Evolutionary conservation across 257 asterid genomes (phyloP).

Genomic region (Nicotiana obtusifolia): DNA sequence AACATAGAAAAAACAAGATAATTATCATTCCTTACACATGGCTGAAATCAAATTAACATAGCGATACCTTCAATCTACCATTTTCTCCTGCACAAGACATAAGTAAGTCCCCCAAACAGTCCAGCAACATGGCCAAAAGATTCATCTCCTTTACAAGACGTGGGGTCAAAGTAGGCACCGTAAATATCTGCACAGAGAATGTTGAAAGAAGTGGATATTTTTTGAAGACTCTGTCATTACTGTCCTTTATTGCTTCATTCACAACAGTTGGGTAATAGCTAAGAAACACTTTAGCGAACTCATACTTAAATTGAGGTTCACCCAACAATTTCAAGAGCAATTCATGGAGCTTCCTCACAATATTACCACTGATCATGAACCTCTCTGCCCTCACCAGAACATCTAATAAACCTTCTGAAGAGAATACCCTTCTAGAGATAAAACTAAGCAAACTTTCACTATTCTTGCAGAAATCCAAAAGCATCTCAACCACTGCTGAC

Average conservation of each 20-base stretch:
- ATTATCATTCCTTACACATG: neutral
- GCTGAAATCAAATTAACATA: neutral
- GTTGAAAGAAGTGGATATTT: conserved; percentile 61
- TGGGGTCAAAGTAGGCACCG: conserved; percentile 84
- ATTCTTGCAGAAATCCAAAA: conserved; percentile 63
- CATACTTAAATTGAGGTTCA: conserved; percentile 82
- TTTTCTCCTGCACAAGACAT: conserved; percentile 59
- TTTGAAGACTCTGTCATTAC: conserved; percentile 45
- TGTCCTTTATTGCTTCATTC: conserved; percentile 46
- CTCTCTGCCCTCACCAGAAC: conserved; percentile 76
- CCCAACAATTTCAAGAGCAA: conserved; percentile 83
- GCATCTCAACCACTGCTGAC: conserved; percentile 68
- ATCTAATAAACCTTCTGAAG: conserved; percentile 64
- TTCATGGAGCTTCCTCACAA: conserved; percentile 71
- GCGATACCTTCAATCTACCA: conserved; percentile 73
- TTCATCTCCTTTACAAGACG: conserved; percentile 92
- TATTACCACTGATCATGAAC: conserved; percentile 28
- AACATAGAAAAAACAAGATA: neutral
- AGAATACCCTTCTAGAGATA: conserved; percentile 64
- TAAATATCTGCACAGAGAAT: conserved; percentile 87
- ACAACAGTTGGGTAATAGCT: conserved; percentile 74
- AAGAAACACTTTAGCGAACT: conserved; percentile 82
- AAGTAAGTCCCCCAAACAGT: conserved; percentile 61
- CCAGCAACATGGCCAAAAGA: conserved; percentile 73
- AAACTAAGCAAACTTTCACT: conserved; percentile 94